These are phyloP conservation scores for Pterula multifida DNA, from an alignment of 1,284 basidiomycete species.

Conservation along the genomic window DNA sequence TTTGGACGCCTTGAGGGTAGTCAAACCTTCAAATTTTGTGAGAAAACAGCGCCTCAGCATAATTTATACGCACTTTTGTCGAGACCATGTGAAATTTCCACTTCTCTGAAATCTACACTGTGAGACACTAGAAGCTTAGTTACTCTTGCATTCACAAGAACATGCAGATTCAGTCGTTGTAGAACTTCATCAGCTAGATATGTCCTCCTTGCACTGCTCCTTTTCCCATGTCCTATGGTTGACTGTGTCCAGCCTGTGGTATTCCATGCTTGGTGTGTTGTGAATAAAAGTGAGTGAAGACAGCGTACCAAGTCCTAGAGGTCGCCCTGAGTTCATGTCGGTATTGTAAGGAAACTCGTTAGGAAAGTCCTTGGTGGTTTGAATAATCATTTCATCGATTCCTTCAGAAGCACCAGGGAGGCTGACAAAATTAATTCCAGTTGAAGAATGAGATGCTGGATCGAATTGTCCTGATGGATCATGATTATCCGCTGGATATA, in stretches of 20 bases:
- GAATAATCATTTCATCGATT: not conserved
- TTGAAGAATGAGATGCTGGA: not conserved
- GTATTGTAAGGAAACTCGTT: not conserved
- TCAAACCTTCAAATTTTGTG: not conserved
- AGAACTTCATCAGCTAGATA: slow-evolving; percentile 13
- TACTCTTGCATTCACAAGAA: slow-evolving; percentile 12
- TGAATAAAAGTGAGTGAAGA: not conserved
- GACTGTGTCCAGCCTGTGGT: slow-evolving; percentile 14
- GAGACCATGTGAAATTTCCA: not conserved
- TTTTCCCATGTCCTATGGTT: slow-evolving; percentile 11
- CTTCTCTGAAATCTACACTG: not conserved
- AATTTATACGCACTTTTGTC: not conserved
- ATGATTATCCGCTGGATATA: not conserved
- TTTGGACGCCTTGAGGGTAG: slow-evolving; percentile 18
- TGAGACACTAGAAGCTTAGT: slow-evolving; percentile 9
- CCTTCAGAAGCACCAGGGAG: not conserved
- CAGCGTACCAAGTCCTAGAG: not conserved
- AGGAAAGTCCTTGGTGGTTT: not conserved
- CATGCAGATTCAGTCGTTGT: slow-evolving; percentile 13
- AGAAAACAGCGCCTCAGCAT: not conserved
- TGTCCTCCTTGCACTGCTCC: slow-evolving; percentile 15
- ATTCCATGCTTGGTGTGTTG: not conserved
- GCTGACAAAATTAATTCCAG: not conserved
- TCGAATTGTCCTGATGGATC: not conserved
- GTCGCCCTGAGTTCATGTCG: not conserved